A percentile compares a stretch with the other conserved stretches of the same genome.
Conservation (phyloP, 768 basidiomycete genomes). For the Amanita phalloides region DNA sequence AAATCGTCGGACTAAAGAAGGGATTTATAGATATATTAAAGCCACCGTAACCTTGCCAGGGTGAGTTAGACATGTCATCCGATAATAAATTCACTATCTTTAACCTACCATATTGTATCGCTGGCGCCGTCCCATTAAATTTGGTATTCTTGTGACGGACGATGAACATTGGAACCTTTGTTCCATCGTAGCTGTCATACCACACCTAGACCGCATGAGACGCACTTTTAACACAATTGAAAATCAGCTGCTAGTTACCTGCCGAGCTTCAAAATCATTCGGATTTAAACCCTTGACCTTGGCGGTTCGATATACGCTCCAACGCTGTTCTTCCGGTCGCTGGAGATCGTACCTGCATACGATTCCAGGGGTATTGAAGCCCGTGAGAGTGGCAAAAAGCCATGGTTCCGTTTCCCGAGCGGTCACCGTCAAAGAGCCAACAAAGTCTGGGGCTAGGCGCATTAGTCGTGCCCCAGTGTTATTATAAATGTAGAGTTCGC, state of each 20-base stretch:
- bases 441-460: conserved; percentile 53
- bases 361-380: conserved; percentile 67
- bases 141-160: conserved; percentile 63
- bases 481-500: conserved; percentile 67
- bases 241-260: conserved; percentile 25
- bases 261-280: conserved; percentile 59
- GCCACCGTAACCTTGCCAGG: conserved; percentile 61
- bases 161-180: conserved; percentile 77
- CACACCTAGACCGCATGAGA: conserved; percentile 42
- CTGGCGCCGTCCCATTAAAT: conserved; percentile 67
- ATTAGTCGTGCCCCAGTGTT: conserved; percentile 38
- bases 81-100: not conserved
- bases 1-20: conserved; percentile 57
- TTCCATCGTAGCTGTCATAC: conserved; percentile 73
- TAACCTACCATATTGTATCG: conserved; percentile 59
- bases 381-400: conserved; percentile 53
- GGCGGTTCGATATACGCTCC: conserved; percentile 49
- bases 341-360: conserved; percentile 55
- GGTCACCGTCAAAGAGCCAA: conserved; percentile 49
- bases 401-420: conserved; percentile 42
- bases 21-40: conserved; percentile 65
- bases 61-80: not conserved
- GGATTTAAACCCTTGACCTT: conserved; percentile 48
- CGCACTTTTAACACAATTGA: not conserved
- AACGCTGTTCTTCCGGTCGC: conserved; percentile 35